phyloP scores from a whole-genome alignment of 2,329 filamentous ascomycete species.

The Teratosphaeria zuluensis region DNA sequence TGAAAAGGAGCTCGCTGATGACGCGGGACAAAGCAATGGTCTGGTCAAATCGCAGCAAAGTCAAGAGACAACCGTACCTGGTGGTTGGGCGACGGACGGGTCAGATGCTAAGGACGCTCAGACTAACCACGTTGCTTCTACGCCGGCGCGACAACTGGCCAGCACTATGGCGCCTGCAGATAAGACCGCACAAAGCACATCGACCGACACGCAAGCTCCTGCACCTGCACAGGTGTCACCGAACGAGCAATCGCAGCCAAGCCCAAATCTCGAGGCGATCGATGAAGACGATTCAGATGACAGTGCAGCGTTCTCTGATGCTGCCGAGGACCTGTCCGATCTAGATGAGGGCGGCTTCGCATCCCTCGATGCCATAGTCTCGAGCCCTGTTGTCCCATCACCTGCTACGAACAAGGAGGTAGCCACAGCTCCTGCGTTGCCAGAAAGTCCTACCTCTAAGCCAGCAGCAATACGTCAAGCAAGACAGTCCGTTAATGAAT shows the following conservation, averaged over 20 bases:
- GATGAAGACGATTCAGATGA: conserved; percentile 31
- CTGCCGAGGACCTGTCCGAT: conserved; percentile 62
- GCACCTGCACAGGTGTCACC: neutral
- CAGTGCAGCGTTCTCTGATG: conserved; percentile 62
- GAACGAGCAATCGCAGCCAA: neutral
- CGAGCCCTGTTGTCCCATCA: conserved; percentile 38
- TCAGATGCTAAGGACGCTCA: conserved; percentile 5
- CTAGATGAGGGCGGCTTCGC: conserved; percentile 58
- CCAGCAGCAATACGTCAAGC: conserved; percentile 3
- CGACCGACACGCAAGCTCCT: neutral
- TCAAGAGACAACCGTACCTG: conserved; percentile 10
- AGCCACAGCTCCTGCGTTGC: conserved; percentile 1
- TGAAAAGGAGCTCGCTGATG: conserved; percentile 9
- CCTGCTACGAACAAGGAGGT: neutral
- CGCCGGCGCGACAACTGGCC: neutral
- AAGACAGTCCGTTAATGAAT: conserved; percentile 1
- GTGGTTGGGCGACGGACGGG: conserved; percentile 14
- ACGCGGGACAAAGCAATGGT: neutral
- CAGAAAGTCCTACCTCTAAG: conserved; percentile 17
- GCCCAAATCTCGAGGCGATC: conserved; percentile 9
- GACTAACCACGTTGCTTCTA: neutral
- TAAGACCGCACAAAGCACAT: neutral
- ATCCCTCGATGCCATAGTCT: conserved; percentile 63
- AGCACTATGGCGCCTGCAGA: neutral
- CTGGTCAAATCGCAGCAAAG: neutral